Evolutionary conservation across 352 stramenopile genomes (phyloP), one percentile per base, ranked within the genome.

Genomic region (Phytophthora foliorum): DNA sequence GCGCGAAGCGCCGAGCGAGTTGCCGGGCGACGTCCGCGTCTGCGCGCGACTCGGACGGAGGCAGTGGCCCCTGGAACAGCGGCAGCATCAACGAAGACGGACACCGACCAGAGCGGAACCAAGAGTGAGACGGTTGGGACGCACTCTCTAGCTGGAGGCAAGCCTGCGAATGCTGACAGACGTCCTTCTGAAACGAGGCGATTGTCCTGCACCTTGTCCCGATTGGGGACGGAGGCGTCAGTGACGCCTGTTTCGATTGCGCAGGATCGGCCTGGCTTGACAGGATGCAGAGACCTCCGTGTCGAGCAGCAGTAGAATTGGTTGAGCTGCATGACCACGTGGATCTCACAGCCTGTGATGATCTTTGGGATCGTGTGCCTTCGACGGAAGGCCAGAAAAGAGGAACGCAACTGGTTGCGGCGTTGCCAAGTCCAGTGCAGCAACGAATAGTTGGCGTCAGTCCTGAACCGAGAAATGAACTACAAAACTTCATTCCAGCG

Each of bases 1-100:
- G n/a, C n/a, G 81, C 81, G 19, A 89, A 89, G 46, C 81, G 74
- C 36, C 61, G 41, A 0, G 77, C 54, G 11, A 89, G 54, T 9
- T 63, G 32, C 1, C 39, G 60, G 4, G 44, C 24, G 48, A 48
- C 54, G 54, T 67, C 48, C 16, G 41, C n/a, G 34, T 60, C 39
- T 34, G n/a, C n/a, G n/a, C 48, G 56, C 22, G 32, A 19, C 58
- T 73, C 58, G 4, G 66, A 31, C 6, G 45, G 38, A n/a, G 65
- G 52, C 52, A 64, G 27, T 10, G 65, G 59, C 2, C 65, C 65
- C 10, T 44, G 58, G 52, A 73, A 55, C 24, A 69, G 24, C n/a
- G 65, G 38, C 14, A 74, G 39, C 59, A 74, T 74, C n/a, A n/a
- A n/a, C n/a, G 9, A 34, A 13, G 22, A 13, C 44, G 44, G 44